These are phyloP conservation scores for Nakazawaea anatomiae DNA, from an alignment of 805 yeast species.

Conservation along the genomic window DNA sequence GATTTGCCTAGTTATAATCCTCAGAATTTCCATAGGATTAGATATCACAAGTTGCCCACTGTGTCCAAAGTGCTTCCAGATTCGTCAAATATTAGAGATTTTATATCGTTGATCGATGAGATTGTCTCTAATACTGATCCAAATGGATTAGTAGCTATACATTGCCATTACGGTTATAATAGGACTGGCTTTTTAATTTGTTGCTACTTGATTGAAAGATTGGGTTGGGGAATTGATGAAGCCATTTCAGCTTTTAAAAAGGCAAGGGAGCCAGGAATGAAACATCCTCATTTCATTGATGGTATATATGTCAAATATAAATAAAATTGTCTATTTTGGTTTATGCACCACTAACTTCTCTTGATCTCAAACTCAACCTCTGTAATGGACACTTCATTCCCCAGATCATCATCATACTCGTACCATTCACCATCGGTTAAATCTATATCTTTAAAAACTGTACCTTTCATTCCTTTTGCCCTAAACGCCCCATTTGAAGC, in stretches of 20 bases:
- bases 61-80: slow-evolving; percentile 76
- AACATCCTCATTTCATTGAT: slow-evolving; percentile 72
- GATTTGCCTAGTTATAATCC: slow-evolving; percentile 72
- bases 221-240: slow-evolving; percentile 55
- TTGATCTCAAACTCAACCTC: slow-evolving; percentile 65
- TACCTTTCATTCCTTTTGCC: slow-evolving; percentile 48
- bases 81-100: slow-evolving; percentile 48
- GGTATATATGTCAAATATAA: slow-evolving; percentile 64
- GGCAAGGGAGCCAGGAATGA: slow-evolving; percentile 67
- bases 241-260: slow-evolving; percentile 53
- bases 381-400: slow-evolving; percentile 74
- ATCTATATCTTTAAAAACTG: slow-evolving; percentile 59
- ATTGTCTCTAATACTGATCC: slow-evolving; percentile 25
- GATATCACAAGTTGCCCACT: slow-evolving; percentile 68
- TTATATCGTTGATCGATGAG: slow-evolving; percentile 46
- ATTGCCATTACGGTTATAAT: slow-evolving; percentile 80
- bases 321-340: slow-evolving; percentile 3
- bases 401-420: slow-evolving; percentile 86
- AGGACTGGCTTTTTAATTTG: slow-evolving; percentile 72
- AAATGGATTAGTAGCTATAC: slow-evolving; percentile 31
- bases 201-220: slow-evolving; percentile 56
- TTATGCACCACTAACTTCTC: slow-evolving; percentile 12
- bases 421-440: slow-evolving; percentile 84
- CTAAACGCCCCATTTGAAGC: slow-evolving; percentile 54
- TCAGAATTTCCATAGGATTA: slow-evolving; percentile 40